Base-by-base conservation (phyloP, 306 rosid genomes). In the Dryas alaskensis region DNA sequence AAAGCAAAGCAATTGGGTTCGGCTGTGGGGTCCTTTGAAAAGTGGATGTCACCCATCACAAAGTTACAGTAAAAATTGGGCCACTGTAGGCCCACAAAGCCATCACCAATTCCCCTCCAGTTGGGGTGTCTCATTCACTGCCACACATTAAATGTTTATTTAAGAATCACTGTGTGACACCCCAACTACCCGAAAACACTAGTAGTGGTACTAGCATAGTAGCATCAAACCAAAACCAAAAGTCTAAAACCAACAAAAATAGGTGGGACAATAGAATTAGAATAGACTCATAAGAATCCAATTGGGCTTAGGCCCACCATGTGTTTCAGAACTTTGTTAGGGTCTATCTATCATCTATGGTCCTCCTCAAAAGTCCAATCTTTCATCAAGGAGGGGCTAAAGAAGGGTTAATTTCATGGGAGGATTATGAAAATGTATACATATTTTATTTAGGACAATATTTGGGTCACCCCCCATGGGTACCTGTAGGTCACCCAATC, bases 301-400 rank as follows among this genome's bases (percentile, higher is more conserved):
- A 50, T n/a, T 64, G 45, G 66, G 73, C 42, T 42, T 46, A 59
- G 79, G 79, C 59, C 82, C 82, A 68, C 82, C 76, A 77, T 48
- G 79, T 81, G 79, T 53, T 76, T 57, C 3, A 7, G 1, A 16
- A 48, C 22, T 43, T 11, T 4, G 22, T 50, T 48, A 50, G 53
- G 3, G 7, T 57, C n/a, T 69, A 4, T 4, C 17, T 55, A 55
- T 17, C 16, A 25, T 50, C 25, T n/a, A 52, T 6, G 40, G 57
- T 22, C 9, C 25, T 42, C 46, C 61, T 8, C 13, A 31, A 25
- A 6, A 39, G 65, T 67, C 75, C 51, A 6, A 62, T 6, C 67
- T 62, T 14, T 39, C 55, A 60, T 31, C 51, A 68, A 73, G 68
- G 65, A 73, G 52, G 62, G 55, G 6, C 8, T n/a, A 42, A 10